Conservation (phyloP, 2,329 filamentous ascomycete species). For the Cladophialophora carrionii region DNA sequence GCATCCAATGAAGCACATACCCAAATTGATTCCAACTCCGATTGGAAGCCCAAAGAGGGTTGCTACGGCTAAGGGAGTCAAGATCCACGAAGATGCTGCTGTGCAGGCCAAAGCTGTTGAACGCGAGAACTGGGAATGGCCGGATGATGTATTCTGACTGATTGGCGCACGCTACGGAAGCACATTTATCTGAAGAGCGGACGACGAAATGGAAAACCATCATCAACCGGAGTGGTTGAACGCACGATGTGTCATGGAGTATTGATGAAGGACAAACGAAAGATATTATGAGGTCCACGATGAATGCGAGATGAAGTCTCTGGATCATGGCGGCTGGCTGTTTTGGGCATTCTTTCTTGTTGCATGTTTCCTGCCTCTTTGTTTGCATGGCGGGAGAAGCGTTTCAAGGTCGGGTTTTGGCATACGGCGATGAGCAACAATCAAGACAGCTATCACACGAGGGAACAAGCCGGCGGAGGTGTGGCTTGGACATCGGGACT, state of each 20-base stretch:
- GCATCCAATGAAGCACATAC: conserved; percentile 9
- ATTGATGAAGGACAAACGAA: conserved; percentile 1
- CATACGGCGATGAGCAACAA: neutral
- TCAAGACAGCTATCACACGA: neutral
- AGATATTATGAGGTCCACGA: conserved; percentile 1
- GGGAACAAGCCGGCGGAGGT: neutral
- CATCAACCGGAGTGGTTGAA: neutral
- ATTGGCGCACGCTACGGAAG: neutral
- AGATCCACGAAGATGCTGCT: conserved; percentile 18
- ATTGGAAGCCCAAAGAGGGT: conserved; percentile 1
- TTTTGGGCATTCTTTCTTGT: neutral
- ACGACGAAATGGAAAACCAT: neutral
- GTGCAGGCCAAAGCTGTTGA: conserved; percentile 20
- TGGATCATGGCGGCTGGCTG: neutral
- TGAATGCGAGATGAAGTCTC: neutral
- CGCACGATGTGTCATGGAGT: neutral
- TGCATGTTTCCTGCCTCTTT: neutral
- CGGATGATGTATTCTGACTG: conserved; percentile 38
- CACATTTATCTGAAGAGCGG: neutral
- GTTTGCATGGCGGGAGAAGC: neutral
- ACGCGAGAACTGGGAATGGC: conserved; percentile 37
- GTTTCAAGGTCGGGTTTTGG: neutral
- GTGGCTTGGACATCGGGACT: neutral
- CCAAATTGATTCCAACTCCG: neutral
- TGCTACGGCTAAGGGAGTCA: conserved; percentile 10